phyloP scores from a whole-genome alignment of 2,329 filamentous ascomycete species.

The Davidsoniella virescens region DNA sequence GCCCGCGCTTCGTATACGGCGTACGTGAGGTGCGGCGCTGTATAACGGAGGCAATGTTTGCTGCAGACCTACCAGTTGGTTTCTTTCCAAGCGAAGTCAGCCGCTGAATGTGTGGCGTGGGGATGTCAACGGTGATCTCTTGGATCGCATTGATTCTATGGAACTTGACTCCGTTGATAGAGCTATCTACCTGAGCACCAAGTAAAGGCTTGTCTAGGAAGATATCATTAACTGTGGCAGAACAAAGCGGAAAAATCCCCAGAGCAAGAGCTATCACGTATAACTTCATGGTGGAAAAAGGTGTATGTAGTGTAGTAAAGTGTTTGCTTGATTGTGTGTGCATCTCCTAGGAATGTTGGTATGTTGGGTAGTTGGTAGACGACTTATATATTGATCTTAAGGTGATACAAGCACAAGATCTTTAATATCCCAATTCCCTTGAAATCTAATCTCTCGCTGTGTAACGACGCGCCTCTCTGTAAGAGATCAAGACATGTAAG shows the following conservation, averaged over 20 bases:
- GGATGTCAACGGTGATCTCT: constrained; percentile 18
- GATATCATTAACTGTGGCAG: background rate
- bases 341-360: too few relatives aligned
- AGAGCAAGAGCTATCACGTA: background rate
- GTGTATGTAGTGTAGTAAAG: too few relatives aligned
- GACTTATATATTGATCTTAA: too few relatives aligned
- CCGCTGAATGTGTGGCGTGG: constrained; percentile 20
- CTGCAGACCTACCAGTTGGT: constrained; percentile 17
- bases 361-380: too few relatives aligned
- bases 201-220: background rate
- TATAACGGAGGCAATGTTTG: constrained; percentile 18
- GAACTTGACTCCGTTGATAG: constrained; percentile 25
- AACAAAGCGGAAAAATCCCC: background rate
- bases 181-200: constrained; percentile 17
- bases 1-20: background rate
- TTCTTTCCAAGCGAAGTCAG: constrained; percentile 20
- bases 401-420: too few relatives aligned
- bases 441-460: too few relatives aligned
- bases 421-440: too few relatives aligned
- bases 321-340: too few relatives aligned
- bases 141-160: constrained; percentile 20
- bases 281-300: background rate
- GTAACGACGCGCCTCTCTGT: too few relatives aligned
- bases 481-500: too few relatives aligned
- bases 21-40: background rate